Base-by-base conservation (phyloP, 31 red algal genomes). In the Odonthalia washingtoniensis region DNA sequence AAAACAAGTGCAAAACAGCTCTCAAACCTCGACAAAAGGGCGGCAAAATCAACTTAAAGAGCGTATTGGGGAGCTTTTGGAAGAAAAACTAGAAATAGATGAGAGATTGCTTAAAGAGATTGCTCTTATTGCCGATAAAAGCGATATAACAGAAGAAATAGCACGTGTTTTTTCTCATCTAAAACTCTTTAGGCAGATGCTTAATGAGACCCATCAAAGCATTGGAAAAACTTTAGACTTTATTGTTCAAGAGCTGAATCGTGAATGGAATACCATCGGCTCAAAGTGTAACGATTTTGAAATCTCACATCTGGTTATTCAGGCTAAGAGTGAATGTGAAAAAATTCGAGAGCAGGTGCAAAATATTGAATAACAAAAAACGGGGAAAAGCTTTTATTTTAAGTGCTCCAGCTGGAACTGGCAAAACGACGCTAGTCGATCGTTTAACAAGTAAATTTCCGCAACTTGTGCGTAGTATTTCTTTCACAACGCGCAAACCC, bases 401-500 rank as follows among this genome's bases (percentile, higher is more conserved):
- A 33, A 67, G 30, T 33, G 64, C 64, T 67, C 64, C 64, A 67
- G 27, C 64, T 67, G 64, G 64, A 33, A 33, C 64, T 30, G 64
- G 64, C 16, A 67, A 67, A 67, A 67, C 64, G 30, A 67, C 64
- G 64, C 27, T 67, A 33, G 64, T 67, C 33, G 30, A 35, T 35
- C 27, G 64, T 30, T 35, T 67, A 33, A 33, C 33, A 67, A 35
- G 33, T 33, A 30, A 67, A 35, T 33, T 33, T 35, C 30, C 27
- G 33, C 27, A 67, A 33, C 27, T 99, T 65, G 97, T 78, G 44
- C 95, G 94, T 87, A 93, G 89, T 61, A 91, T 99, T 24, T 93
- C 89, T 30, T 92, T 95, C 81, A 99, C 97, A 21, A 94, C 97
- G 26, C 94, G 97, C 33, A 75, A 85, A 40, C 97, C 97, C 28